Evolutionary conservation across 352 stramenopile species (phyloP), one percentile per base, ranked within the genome.

Genomic region (Pythium dissotocum): DNA sequence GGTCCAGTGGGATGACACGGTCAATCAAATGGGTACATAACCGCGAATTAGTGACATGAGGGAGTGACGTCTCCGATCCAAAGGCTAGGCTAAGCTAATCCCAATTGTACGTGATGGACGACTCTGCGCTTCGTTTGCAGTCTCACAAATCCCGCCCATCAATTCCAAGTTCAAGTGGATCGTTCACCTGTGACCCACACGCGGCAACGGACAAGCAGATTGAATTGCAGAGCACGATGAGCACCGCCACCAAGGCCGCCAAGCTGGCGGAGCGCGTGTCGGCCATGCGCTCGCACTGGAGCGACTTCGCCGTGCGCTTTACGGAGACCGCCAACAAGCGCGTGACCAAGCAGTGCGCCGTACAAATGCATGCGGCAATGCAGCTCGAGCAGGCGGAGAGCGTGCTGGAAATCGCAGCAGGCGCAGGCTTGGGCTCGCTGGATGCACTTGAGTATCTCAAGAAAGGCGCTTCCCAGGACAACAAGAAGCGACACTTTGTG

Each of bases 391-490:
- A 12, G 3, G 80, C 78, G 4, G 49, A 61, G 33, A 75, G 63
- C 53, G 75, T 89, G 33, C 71, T 89, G 0, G 78, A 89, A 62
- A 67, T 89, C 24, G 80, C 72, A 9, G 75, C 80, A 0, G 80
- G 80, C 28, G 77, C 61, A n/a, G 81, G 81, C 2, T 36, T 89
- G 9, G 81, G 81, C 28, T 83, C 78, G 28, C 65, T 77, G 0
- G 81, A 89, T 51, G 55, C 74, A 9, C 46, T 77, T 2, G 49
- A 70, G 38, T 78, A 38, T 61, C 77, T 71, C 51, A 57, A 52
- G 38, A 8, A 32, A 59, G 24, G 65, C 40, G 35, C 64, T 64
- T 10, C 68, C 30, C 32, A 76, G 70, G 46, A 76, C 71, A 53
- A 68, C 59, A 6, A 33, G 14, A 18, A 33, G 13, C 58, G 46